These are phyloP conservation scores for Blastocystis sp. DNA, from an alignment of 352 stramenopile genomes.

Conservation along the genomic window DNA sequence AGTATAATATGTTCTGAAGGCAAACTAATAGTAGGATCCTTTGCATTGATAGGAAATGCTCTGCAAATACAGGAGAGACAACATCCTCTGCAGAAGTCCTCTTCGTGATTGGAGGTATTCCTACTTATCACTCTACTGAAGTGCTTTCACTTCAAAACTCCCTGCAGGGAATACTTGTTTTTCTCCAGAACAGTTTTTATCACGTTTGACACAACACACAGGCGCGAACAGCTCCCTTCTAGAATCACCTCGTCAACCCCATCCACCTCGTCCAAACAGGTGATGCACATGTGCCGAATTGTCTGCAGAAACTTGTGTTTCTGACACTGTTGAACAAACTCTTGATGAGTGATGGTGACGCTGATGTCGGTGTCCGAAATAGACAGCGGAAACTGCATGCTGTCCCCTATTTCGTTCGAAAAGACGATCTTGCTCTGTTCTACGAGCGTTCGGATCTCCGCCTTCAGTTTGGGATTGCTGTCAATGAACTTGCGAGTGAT, in stretches of 20 bases:
- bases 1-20: no score
- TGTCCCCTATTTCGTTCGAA: neutral
- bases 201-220: neutral
- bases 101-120: neutral
- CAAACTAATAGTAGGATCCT: no score
- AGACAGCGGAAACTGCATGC: neutral
- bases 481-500: neutral
- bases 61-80: neutral
- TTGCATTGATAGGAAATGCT: neutral
- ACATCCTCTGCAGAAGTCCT: slow-evolving; percentile 27
- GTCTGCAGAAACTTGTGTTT: neutral
- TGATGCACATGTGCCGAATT: neutral
- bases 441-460: neutral
- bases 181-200: neutral
- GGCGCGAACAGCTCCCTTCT: neutral
- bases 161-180: neutral
- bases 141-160: neutral
- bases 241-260: neutral
- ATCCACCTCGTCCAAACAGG: neutral
- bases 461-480: neutral
- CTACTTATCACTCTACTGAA: neutral
- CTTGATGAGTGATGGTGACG: neutral
- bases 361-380: neutral
- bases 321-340: neutral
- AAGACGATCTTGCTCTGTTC: neutral